Evolutionary conservation across 2,329 filamentous ascomycete species (phyloP).

Genomic region (Pestalotiopsis sp.): DNA sequence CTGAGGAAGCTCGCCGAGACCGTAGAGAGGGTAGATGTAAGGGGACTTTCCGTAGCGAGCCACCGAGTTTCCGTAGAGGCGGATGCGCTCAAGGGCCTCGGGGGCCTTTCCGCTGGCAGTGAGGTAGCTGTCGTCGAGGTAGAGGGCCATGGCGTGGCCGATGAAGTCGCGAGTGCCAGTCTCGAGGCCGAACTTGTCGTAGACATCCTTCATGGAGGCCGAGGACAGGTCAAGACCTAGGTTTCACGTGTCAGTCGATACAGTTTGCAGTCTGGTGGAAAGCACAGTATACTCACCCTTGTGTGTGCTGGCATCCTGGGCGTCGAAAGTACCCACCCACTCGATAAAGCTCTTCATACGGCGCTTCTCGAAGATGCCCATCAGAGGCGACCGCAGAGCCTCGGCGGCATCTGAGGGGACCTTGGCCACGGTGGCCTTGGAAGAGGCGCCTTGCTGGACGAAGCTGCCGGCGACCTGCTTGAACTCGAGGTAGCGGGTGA

Average conservation of each 20-base stretch:
- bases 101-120: constrained; percentile 71
- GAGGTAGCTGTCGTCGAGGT: constrained; percentile 88
- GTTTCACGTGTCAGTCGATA: not conserved
- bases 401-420: constrained; percentile 92
- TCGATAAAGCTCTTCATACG: constrained; percentile 96
- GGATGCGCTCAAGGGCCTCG: constrained; percentile 88
- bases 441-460: constrained; percentile 84
- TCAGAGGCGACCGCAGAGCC: constrained; percentile 87
- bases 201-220: constrained; percentile 96
- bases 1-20: constrained; percentile 94
- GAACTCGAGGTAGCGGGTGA: constrained; percentile 87
- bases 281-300: constrained; percentile 66
- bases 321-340: constrained; percentile 88
- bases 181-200: constrained; percentile 96
- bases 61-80: constrained; percentile 96
- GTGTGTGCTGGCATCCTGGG: constrained; percentile 81
- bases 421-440: constrained; percentile 92
- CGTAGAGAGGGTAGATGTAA: constrained; percentile 99
- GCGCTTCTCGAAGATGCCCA: constrained; percentile 98
- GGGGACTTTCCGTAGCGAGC: constrained; percentile 97
- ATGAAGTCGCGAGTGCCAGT: constrained; percentile 90
- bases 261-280: not conserved
- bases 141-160: constrained; percentile 97
- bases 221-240: constrained; percentile 77
- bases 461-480: constrained; percentile 95